Conservation (phyloP, 2,329 filamentous ascomycete species). For the Phaeophleospora eucalypticola region DNA sequence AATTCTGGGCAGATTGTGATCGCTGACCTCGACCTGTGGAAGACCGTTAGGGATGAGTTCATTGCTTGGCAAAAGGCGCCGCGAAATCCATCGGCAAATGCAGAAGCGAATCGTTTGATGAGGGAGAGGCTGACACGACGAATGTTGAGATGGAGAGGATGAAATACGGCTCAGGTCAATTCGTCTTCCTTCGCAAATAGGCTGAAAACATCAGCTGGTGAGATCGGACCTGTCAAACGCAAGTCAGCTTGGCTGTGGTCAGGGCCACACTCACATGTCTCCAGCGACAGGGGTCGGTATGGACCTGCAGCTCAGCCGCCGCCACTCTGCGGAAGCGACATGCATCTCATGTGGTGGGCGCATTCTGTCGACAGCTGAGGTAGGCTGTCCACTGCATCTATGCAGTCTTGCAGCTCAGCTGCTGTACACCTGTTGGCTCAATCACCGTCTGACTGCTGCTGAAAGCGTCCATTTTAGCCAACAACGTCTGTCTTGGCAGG, state of each 20-base stretch:
- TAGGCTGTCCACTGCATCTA: no score
- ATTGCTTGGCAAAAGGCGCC: slow-evolving; percentile 34
- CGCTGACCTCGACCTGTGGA: slow-evolving; percentile 40
- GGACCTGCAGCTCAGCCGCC: not conserved
- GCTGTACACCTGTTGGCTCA: no score
- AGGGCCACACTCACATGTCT: not conserved
- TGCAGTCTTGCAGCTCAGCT: no score
- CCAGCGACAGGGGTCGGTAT: not conserved
- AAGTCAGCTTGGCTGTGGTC: not conserved
- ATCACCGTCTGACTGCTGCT: no score
- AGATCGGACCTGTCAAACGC: not conserved
- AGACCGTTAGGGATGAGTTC: slow-evolving; percentile 42
- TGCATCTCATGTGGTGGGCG: no score
- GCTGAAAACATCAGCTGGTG: not conserved
- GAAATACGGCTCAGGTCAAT: not conserved
- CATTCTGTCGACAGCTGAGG: no score
- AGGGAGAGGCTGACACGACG: slow-evolving; percentile 13
- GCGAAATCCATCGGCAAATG: slow-evolving; percentile 8
- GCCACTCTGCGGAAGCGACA: not conserved
- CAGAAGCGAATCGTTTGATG: slow-evolving; percentile 11
- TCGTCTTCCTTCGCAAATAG: not conserved
- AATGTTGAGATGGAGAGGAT: slow-evolving; percentile 5
- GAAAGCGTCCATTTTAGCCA: no score
- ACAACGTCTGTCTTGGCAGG: no score
- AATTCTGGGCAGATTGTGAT: slow-evolving; percentile 46